Percentiles rank a stretch among this genome's conserved stretches.
phyloP scores from a whole-genome alignment of 169 alveolate genomes.

The Eimeria maxima region DNA sequence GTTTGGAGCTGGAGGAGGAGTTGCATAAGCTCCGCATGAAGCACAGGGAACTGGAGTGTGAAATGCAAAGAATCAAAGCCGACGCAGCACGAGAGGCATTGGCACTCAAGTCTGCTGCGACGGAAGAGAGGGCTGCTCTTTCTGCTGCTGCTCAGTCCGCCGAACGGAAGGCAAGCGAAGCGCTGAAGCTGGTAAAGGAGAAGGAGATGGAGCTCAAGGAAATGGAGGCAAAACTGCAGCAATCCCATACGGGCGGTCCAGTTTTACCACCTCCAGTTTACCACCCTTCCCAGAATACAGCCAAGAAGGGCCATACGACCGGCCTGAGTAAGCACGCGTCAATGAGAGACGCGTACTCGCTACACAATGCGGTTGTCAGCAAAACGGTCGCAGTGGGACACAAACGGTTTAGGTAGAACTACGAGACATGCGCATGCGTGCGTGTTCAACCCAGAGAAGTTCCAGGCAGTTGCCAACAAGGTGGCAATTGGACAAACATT shows the following conservation, averaged over 20 bases:
- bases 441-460: slow-evolving; percentile 20
- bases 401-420: background rate
- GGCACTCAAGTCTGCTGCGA: slow-evolving; percentile 69
- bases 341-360: background rate
- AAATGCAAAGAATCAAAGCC: slow-evolving; percentile 2
- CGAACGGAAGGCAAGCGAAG: slow-evolving; percentile 61
- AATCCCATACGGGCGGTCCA: background rate
- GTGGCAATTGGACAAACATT: slow-evolving; percentile 62
- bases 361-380: background rate
- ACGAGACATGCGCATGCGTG: background rate
- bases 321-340: slow-evolving; percentile 49
- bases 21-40: slow-evolving; percentile 52
- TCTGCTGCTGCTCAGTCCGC: slow-evolving; percentile 74
- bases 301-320: slow-evolving; percentile 22
- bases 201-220: slow-evolving; percentile 43
- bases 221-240: slow-evolving; percentile 43
- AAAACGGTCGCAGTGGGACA: background rate
- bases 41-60: slow-evolving; percentile 61
- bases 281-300: background rate
- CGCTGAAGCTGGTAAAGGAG: slow-evolving; percentile 34
- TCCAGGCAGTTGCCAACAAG: slow-evolving; percentile 70
- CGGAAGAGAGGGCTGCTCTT: slow-evolving; percentile 37
- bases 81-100: slow-evolving; percentile 68
- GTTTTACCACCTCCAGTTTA: background rate
- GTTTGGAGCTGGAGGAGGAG: slow-evolving; percentile 63